These are phyloP conservation scores for Hirsutella minnesotensis DNA, from an alignment of 2,329 filamentous ascomycete species.

Conservation along the genomic window DNA sequence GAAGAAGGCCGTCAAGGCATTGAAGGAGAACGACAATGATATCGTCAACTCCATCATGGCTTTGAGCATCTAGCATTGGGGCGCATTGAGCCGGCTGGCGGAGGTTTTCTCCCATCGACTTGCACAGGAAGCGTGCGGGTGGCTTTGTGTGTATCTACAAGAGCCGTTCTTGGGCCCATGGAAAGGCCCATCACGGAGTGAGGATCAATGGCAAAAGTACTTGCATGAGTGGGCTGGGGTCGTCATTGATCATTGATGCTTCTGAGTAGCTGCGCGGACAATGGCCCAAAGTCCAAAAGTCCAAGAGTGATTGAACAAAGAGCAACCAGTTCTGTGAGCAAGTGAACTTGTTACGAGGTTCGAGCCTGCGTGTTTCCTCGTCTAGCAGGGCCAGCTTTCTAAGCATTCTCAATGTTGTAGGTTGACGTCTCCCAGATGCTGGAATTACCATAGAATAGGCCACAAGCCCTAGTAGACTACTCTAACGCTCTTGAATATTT, in stretches of 20 bases:
- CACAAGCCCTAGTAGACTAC: too few species aligned
- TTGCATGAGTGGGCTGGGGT: neutral
- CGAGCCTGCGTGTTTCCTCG: too few species aligned
- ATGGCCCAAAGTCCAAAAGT: neutral
- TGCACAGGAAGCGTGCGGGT: constrained; percentile 13
- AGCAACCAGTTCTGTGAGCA: too few species aligned
- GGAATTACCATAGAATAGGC: too few species aligned
- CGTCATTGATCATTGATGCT: neutral
- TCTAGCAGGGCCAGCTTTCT: too few species aligned
- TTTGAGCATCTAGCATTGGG: constrained; percentile 59
- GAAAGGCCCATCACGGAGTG: neutral
- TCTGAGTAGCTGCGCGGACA: neutral
- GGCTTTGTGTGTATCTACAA: constrained; percentile 18
- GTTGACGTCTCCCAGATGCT: too few species aligned
- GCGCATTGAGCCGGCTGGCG: constrained; percentile 5
- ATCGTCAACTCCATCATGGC: constrained; percentile 99
- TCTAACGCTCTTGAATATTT: too few species aligned
- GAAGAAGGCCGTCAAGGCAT: constrained; percentile 97
- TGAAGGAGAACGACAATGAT: constrained; percentile 99
- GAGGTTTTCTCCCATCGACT: constrained; percentile 12
- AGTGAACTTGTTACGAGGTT: too few species aligned
- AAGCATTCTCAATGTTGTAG: too few species aligned
- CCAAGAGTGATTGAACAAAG: too few species aligned
- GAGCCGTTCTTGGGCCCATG: constrained; percentile 3
- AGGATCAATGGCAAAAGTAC: constrained; percentile 1